phyloP scores from a whole-genome alignment of 2,329 filamentous ascomycete genomes.

The Trichocomaceae sp. region DNA sequence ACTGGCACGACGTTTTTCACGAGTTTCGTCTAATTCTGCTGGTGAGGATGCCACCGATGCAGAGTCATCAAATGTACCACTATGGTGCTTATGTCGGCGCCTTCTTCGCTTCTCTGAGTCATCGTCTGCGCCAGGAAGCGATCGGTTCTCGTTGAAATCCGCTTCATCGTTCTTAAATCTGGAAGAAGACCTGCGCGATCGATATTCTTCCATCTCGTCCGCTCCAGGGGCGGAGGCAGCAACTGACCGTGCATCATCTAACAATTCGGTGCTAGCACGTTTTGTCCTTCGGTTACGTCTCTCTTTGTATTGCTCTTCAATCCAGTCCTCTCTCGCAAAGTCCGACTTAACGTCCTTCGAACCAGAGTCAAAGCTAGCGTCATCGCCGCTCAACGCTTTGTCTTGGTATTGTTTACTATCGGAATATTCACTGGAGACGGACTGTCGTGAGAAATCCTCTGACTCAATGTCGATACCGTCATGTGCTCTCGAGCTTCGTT shows the following conservation, averaged over 20 bases:
- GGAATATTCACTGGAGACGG: neutral
- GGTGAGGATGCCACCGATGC: conserved; percentile 30
- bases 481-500: conserved; percentile 18
- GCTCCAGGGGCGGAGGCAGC: conserved; percentile 11
- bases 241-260: conserved; percentile 8
- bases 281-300: conserved; percentile 7
- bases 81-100: conserved; percentile 21
- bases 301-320: conserved; percentile 9
- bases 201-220: conserved; percentile 14
- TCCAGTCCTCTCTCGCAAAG: conserved; percentile 1
- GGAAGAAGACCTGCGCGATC: conserved; percentile 20
- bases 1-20: conserved; percentile 26
- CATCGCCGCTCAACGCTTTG: neutral
- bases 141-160: conserved; percentile 16
- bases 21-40: conserved; percentile 25
- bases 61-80: conserved; percentile 30
- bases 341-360: conserved; percentile 2
- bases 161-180: conserved; percentile 9
- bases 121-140: conserved; percentile 19
- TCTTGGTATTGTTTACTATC: neutral
- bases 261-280: conserved; percentile 1
- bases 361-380: neutral
- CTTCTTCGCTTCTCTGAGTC: conserved; percentile 21
- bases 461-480: conserved; percentile 20
- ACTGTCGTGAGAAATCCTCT: conserved; percentile 4